Base-by-base conservation (phyloP, 2,329 filamentous ascomycete species). In the Cordyceps pruinosa region DNA sequence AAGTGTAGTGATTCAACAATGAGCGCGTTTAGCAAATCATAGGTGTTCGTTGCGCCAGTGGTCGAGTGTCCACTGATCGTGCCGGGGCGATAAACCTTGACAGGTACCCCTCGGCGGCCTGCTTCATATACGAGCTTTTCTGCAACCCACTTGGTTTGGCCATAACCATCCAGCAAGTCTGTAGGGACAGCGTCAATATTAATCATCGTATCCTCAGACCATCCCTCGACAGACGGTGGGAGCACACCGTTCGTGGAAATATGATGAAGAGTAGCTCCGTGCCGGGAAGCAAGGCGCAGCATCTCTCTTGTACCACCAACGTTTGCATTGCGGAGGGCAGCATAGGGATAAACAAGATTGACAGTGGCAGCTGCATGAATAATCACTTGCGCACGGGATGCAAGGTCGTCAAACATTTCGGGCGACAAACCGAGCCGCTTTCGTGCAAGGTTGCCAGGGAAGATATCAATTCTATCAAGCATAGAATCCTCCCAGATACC, bases 81-180 rank as follows among this genome's bases (percentile, higher is more conserved):
- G 45, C 88, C 88, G 0, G 85, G 84, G 7, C 88, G 85, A 63
- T 88, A 84, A 39, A 91, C 85, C 64, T 83, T 82, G 28, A 88
- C 84, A 0, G 87, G 87, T 32, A 91, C 73, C 10, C 87, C 87
- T 37, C 87, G 82, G 26, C 80, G 79, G 26, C 80, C 80, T 10
- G 88, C 87, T 66, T 90, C 86, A 12, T 83, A 76, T 9, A 89
- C 84, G 3, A 91, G 83, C 68, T 87, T 84, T 68, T 91, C 88
- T 3, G 88, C 87, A 30, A 89, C 88, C 88, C 88, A 91, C 67
- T 91, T 91, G 0, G 87, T 89, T 70, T 90, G 88, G 0, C 87
- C 87, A 61, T 91, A 91, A 1, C 88, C 88, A 64, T 90, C 87
- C 1, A 80, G 72, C 5, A 91, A 74, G 67, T 87, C 87, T 44